phyloP scores from a whole-genome alignment of 495 filamentous ascomycete species.

The Penicillium crystallinum region DNA sequence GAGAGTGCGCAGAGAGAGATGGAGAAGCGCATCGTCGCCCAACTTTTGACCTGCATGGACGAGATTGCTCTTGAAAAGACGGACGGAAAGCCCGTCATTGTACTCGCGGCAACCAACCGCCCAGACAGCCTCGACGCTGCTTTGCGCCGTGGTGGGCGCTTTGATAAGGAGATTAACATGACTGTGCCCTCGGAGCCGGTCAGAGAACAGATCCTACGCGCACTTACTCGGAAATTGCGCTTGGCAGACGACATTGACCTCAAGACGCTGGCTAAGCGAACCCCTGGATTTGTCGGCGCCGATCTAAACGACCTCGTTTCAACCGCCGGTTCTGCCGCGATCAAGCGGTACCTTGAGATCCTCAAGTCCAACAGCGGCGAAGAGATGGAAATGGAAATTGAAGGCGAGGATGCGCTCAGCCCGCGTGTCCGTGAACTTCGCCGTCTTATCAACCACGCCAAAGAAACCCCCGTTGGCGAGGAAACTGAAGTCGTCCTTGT shows the following conservation, averaged over 20 bases:
- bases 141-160: constrained; percentile 77
- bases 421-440: constrained; percentile 45
- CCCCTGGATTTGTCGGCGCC: constrained; percentile 93
- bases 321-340: constrained; percentile 62
- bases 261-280: constrained; percentile 74
- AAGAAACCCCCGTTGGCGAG: constrained; percentile 43
- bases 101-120: constrained; percentile 88
- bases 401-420: constrained; percentile 34
- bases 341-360: constrained; percentile 52
- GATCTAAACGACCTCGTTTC: constrained; percentile 82
- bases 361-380: constrained; percentile 46
- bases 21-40: constrained; percentile 94
- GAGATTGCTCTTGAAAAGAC: constrained; percentile 76
- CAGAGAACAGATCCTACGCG: constrained; percentile 76
- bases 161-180: constrained; percentile 91
- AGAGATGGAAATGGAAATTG: constrained; percentile 54
- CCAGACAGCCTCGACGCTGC: constrained; percentile 88
- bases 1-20: constrained; percentile 95
- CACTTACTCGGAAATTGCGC: constrained; percentile 65
- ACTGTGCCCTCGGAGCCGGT: constrained; percentile 86
- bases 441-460: constrained; percentile 50
- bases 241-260: constrained; percentile 73
- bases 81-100: constrained; percentile 83
- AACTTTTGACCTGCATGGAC: constrained; percentile 86
- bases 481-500: constrained; percentile 43